Evolutionary conservation across 805 yeast genomes (phyloP).

Genomic region (Wickerhamiella hasegawae): DNA sequence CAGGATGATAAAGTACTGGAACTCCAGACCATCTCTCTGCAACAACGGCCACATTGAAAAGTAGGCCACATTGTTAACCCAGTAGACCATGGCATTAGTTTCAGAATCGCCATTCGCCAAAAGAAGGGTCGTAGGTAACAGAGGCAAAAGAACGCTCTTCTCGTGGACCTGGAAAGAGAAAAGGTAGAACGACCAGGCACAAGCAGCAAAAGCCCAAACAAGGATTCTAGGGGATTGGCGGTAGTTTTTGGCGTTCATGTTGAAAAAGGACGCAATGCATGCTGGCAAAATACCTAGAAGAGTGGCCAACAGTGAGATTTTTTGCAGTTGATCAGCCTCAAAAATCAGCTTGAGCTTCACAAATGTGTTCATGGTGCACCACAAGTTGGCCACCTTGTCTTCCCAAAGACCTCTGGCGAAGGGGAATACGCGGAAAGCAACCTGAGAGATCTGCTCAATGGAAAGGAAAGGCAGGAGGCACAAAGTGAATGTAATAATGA

Average conservation of each 20-base stretch:
- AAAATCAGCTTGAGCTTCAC: constrained; percentile 51
- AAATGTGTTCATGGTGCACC: constrained; percentile 84
- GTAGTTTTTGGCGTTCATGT: constrained; percentile 29
- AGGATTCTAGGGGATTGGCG: constrained; percentile 19
- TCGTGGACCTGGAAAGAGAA: constrained; percentile 96
- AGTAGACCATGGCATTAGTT: constrained; percentile 43
- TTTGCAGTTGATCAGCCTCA: constrained; percentile 40
- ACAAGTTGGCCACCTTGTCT: constrained; percentile 91
- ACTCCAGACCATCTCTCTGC: constrained; percentile 50
- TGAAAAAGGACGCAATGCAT: constrained; percentile 32
- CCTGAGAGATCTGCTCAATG: constrained; percentile 36
- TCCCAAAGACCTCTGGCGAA: constrained; percentile 89
- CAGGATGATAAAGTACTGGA: constrained; percentile 55
- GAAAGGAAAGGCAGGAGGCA: constrained; percentile 47
- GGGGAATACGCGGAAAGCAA: constrained; percentile 64
- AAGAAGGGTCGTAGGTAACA: constrained; percentile 66
- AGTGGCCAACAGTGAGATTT: constrained; percentile 27
- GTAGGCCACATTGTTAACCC: constrained; percentile 74
- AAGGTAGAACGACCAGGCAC: constrained; percentile 75
- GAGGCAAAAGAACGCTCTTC: constrained; percentile 75
- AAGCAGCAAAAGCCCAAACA: constrained; percentile 63
- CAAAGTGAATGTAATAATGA: constrained; percentile 34
- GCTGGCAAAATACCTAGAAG: constrained; percentile 38
- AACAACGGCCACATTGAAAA: constrained; percentile 84
- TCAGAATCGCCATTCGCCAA: constrained; percentile 32